Base-by-base conservation (phyloP, 495 filamentous ascomycete genomes). In the Amphirosellinia nigrospora region DNA sequence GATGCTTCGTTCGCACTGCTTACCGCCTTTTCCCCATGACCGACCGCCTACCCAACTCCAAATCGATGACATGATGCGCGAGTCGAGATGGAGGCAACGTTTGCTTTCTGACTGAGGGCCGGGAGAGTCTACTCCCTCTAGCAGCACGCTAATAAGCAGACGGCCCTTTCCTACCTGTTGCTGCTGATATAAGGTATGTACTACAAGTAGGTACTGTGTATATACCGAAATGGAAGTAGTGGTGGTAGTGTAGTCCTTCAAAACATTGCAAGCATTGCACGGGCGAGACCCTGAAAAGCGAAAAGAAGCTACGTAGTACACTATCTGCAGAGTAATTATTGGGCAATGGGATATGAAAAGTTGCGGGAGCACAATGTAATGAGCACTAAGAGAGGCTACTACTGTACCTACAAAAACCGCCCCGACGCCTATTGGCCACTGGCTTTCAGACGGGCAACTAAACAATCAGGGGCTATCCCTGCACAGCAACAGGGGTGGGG, bases 1-100 rank as follows among this genome's bases (percentile, higher is more conserved):
- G 72, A 77, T 75, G 75, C 75, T 69, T 77, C 71, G 69, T 58
- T 28, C 73, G 69, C 71, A 60, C 21, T 75, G 59, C 73, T 77
- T 77, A 77, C 75, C 75, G 75, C 75, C 72, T 77, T 68, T 77
- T 77, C 39, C 43, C 68, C 50, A 19, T 55, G 23, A 26, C 58
- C 52, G 52, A 58, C 65, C 60, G 32, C 68, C 15, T 30, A n/a
- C 26, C 53, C 19, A 61, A 16, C 16, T 50, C 43, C 61, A 64
- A 64, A 23, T 46, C 46, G n/a, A 69, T 69, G 66, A 62, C 66
- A 69, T 61, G 15, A n/a, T 11, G 56, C 66, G 58, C 66, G 66
- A 69, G 66, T 69, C 66, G 66, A 23, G 41, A 34, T n/a, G 50
- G 56, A 30, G 66, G 53, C 43, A 19, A 69, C 32, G 28, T 38